Percentiles rank a stretch among this genome's conserved stretches.
phyloP scores from a whole-genome alignment of 192 early-diverging fungal species.

The Chytriomyces sp. region DNA sequence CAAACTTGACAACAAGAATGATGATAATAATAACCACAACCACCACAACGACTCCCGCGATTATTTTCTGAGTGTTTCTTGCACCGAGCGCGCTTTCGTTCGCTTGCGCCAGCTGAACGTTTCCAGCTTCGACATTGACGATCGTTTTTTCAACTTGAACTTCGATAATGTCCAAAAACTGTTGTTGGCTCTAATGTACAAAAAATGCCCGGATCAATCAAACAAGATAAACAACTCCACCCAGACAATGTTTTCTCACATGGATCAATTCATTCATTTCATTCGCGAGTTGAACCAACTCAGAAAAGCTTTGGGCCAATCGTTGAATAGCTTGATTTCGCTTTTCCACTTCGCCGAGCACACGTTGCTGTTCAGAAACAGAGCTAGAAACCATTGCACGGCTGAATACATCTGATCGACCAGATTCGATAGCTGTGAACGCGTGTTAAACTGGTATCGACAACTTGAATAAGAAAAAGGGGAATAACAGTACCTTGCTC shows the following conservation, averaged over 20 bases:
- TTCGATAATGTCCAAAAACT: conserved; percentile 6
- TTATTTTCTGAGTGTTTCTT: conserved; percentile 2
- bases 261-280: conserved; percentile 1
- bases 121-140: conserved; percentile 9
- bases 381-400: conserved; percentile 2
- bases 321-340: not conserved
- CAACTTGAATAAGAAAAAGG: not conserved
- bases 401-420: conserved; percentile 3
- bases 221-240: not conserved
- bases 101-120: not conserved
- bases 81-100: not conserved
- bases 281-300: not conserved
- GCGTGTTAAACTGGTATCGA: not conserved
- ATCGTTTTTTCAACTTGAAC: not conserved
- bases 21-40: conserved; percentile 10
- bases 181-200: conserved; percentile 1
- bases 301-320: not conserved
- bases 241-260: not conserved
- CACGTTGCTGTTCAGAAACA: not conserved
- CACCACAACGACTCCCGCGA: not conserved
- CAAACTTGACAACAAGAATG: too few species aligned
- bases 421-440: conserved; percentile 15
- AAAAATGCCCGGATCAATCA: not conserved
- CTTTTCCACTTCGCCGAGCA: conserved; percentile 1
- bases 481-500: not conserved